Conservation (phyloP, 345 rosid species). For the Eucalyptus sp. region DNA sequence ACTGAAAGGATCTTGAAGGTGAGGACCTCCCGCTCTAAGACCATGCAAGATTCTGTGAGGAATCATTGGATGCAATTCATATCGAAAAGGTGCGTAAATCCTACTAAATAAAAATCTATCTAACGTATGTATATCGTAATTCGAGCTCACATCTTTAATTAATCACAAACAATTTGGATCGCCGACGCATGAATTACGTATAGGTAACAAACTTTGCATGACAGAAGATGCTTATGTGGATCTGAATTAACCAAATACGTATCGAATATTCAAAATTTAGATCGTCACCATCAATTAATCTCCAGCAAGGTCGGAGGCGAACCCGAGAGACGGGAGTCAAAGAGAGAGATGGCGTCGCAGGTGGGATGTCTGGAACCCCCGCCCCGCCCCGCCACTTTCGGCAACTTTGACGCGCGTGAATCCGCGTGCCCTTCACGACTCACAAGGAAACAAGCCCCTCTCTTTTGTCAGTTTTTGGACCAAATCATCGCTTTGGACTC, state of each 20-base stretch:
- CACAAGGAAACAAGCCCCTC: constrained; percentile 27
- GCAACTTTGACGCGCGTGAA: constrained; percentile 12
- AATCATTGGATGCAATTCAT: background rate
- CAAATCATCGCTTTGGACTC: background rate
- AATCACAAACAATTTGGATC: background rate
- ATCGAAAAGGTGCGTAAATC: rapidly evolving
- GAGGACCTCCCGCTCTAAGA: background rate
- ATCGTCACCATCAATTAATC: background rate
- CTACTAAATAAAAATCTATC: background rate
- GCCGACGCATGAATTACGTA: background rate
- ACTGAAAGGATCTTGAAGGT: background rate
- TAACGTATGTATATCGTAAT: background rate
- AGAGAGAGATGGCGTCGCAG: background rate
- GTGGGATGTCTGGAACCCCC: background rate
- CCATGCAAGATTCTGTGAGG: background rate
- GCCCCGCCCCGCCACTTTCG: constrained; percentile 8
- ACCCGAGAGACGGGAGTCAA: background rate
- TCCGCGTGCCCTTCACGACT: constrained; percentile 9
- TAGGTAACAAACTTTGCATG: background rate
- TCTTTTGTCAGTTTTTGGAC: constrained; percentile 34
- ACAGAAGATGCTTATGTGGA: background rate
- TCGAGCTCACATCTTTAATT: no score
- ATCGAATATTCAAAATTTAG: background rate
- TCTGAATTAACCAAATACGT: background rate
- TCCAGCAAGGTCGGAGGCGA: background rate